These are phyloP conservation scores for Colletotrichum echinochloae DNA, from an alignment of 2,329 filamentous ascomycete species.

Conservation along the genomic window DNA sequence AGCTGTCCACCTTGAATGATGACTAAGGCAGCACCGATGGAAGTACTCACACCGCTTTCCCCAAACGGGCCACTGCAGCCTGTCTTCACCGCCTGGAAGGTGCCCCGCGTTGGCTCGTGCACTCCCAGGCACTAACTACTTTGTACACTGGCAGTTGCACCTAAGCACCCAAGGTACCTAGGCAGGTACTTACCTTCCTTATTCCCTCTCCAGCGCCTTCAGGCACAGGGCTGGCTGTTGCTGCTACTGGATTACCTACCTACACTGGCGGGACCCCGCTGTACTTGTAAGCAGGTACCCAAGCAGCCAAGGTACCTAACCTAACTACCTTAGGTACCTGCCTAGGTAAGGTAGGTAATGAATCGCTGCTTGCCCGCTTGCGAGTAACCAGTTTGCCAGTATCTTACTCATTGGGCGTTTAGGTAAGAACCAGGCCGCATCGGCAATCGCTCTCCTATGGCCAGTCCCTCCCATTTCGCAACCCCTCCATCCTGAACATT, in stretches of 20 bases:
- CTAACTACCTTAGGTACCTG: no score
- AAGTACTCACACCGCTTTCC: constrained; percentile 15
- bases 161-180: not conserved
- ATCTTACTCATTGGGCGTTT: constrained; percentile 5
- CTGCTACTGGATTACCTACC: no score
- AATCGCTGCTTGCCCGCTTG: constrained; percentile 2
- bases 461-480: constrained; percentile 23
- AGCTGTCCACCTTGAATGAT: constrained; percentile 41
- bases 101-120: constrained; percentile 38
- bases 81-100: not conserved
- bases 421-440: constrained; percentile 28
- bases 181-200: not conserved
- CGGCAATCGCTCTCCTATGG: not conserved
- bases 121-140: no score
- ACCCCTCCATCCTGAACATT: constrained; percentile 32
- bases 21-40: constrained; percentile 32
- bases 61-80: constrained; percentile 10
- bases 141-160: not conserved
- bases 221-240: not conserved
- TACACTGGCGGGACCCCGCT: constrained; percentile 13
- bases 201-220: constrained; percentile 5
- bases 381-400: not conserved
- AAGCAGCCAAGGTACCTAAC: no score
- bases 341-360: no score
- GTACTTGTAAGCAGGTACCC: not conserved